Percentiles rank a stretch among this genome's conserved stretches.
Evolutionary conservation across 208 protist genomes (phyloP).

Genomic region (Vickermania spadyakhi): DNA sequence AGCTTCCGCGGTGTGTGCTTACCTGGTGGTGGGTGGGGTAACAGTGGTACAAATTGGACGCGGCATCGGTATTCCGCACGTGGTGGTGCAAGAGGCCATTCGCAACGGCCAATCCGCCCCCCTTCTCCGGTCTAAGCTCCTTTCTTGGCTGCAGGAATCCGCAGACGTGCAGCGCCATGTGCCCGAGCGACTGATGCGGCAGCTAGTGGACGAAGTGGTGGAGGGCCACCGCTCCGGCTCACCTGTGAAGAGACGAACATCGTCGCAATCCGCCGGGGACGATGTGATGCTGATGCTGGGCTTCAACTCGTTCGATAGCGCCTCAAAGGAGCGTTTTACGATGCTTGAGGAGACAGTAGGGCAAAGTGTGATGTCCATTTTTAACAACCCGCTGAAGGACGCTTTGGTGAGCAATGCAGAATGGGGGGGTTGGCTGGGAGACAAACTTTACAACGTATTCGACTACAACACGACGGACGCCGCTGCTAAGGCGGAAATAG

Average conservation of each 20-base stretch:
- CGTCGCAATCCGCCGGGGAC: background rate
- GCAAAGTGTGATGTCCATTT: conserved; percentile 86
- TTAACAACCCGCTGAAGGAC: conserved; percentile 61
- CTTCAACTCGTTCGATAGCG: conserved; percentile 46
- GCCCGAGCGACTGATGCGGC: background rate
- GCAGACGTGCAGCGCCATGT: conserved; percentile 4
- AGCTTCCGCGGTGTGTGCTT: conserved; percentile 48
- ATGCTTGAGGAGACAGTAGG: conserved; percentile 62
- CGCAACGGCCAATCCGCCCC: conserved; percentile 52
- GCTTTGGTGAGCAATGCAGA: conserved; percentile 7
- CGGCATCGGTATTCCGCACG: conserved; percentile 39
- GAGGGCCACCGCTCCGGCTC: too few species aligned
- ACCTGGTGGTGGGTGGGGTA: conserved; percentile 44
- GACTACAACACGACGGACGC: conserved; percentile 30
- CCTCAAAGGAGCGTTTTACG: conserved; percentile 63
- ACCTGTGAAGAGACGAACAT: background rate
- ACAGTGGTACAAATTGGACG: conserved; percentile 28
- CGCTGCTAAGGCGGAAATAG: background rate
- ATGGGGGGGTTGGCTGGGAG: conserved; percentile 61
- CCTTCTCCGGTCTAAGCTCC: conserved; percentile 45
- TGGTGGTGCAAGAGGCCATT: conserved; percentile 74
- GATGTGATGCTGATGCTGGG: conserved; percentile 14
- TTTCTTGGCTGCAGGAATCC: conserved; percentile 47
- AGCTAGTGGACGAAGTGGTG: background rate
- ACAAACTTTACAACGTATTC: conserved; percentile 50